Evolutionary conservation across 345 rosid species (phyloP).

Genomic region (Euphorbia pulcherrima): DNA sequence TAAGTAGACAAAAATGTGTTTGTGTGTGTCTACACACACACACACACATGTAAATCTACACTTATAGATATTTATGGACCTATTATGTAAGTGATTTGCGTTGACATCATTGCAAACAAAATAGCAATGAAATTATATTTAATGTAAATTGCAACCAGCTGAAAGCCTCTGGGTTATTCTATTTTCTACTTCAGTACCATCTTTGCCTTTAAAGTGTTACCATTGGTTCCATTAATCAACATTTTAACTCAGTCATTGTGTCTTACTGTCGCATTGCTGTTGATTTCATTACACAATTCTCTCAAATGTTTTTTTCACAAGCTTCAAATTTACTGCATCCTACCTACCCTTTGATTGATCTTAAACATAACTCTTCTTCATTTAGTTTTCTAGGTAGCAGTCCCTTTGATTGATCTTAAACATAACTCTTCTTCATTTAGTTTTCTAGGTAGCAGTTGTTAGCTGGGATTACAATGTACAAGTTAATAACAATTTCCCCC

Average conservation of each 20-base stretch:
- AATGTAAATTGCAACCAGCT: not conserved
- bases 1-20: not conserved
- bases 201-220: not conserved
- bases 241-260: not conserved
- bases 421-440: not conserved
- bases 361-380: not conserved
- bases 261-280: not conserved
- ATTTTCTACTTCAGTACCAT: not conserved
- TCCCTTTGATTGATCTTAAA: not conserved
- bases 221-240: not conserved
- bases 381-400: not conserved
- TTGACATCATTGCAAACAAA: no score
- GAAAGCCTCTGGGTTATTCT: not conserved
- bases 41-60: not conserved
- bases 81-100: not conserved
- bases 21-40: no score
- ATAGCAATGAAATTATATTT: conserved; percentile 1
- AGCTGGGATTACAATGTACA: not conserved
- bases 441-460: not conserved
- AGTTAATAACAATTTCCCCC: not conserved
- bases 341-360: not conserved
- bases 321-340: not conserved
- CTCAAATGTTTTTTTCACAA: not conserved
- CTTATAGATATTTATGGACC: not conserved
- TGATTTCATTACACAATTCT: not conserved